phyloP scores from a whole-genome alignment of 768 basidiomycete genomes.

The Leccinum variicolor region DNA sequence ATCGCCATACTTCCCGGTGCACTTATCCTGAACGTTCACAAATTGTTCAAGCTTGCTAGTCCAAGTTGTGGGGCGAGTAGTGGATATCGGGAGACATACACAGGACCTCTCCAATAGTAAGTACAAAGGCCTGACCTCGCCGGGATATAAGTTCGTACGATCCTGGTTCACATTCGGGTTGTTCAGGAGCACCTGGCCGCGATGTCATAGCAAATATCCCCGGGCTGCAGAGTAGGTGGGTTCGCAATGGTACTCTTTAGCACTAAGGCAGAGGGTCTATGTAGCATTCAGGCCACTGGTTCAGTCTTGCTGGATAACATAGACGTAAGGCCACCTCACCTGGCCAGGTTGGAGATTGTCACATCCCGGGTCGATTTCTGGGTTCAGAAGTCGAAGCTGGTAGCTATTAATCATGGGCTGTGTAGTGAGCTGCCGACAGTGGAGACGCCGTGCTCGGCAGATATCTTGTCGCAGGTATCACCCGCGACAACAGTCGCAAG shows the following conservation, averaged over 20 bases:
- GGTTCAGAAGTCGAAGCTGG: conserved; percentile 57
- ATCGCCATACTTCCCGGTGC: neutral
- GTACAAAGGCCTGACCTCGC: neutral
- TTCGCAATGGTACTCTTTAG: conserved; percentile 46
- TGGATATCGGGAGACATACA: neutral
- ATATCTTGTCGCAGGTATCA: conserved; percentile 66
- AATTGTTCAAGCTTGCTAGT: too few relatives aligned
- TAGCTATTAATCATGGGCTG: conserved; percentile 32
- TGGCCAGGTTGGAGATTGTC: conserved; percentile 51
- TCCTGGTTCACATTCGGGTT: too few relatives aligned
- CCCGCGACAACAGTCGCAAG: conserved; percentile 54
- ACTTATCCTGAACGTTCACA: neutral
- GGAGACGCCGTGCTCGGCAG: conserved; percentile 39
- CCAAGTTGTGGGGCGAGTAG: too few relatives aligned
- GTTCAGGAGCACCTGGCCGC: too few relatives aligned
- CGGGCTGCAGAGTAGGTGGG: too few relatives aligned
- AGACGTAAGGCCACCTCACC: conserved; percentile 25
- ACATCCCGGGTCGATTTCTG: conserved; percentile 48
- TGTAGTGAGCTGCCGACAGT: too few relatives aligned
- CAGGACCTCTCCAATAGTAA: neutral
- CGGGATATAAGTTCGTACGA: too few relatives aligned
- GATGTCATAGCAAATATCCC: too few relatives aligned
- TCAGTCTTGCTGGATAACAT: too few relatives aligned
- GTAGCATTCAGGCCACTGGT: too few relatives aligned
- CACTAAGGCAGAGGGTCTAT: too few relatives aligned